These are phyloP conservation scores for Erythrophleum ivorense DNA, from an alignment of 331 rosid species.

Conservation along the genomic window DNA sequence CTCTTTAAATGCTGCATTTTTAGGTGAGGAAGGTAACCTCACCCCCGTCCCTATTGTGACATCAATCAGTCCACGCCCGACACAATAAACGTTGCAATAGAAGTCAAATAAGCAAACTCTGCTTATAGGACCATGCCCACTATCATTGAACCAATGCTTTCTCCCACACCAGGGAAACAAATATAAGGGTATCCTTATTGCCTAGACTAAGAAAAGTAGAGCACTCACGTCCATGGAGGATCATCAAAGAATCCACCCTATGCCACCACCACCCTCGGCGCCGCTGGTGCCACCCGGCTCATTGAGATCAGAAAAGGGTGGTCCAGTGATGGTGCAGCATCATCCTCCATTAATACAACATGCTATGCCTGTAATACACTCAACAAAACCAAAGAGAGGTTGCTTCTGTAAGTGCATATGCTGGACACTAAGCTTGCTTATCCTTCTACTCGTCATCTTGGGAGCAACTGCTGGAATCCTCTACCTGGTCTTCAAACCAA, in stretches of 20 bases:
- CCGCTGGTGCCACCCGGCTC: conserved; percentile 49
- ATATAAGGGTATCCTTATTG: conserved; percentile 38
- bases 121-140: conserved; percentile 2
- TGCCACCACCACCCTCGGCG: conserved; percentile 25
- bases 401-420: conserved; percentile 68
- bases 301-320: conserved; percentile 49
- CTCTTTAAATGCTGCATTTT: conserved; percentile 7
- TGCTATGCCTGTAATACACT: conserved; percentile 20
- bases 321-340: conserved; percentile 31
- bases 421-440: conserved; percentile 58
- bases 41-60: conserved; percentile 30
- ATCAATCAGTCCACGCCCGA: conserved; percentile 42
- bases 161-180: background rate
- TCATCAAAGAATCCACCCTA: conserved; percentile 69
- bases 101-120: conserved; percentile 48
- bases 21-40: conserved; percentile 69
- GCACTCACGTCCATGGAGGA: conserved; percentile 53
- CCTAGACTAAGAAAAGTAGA: conserved; percentile 22
- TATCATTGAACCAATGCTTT: conserved; percentile 8
- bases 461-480: conserved; percentile 69
- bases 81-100: conserved; percentile 14
- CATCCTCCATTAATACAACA: conserved; percentile 34
- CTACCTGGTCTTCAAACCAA: conserved; percentile 77
- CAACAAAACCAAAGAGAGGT: conserved; percentile 45
- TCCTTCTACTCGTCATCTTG: conserved; percentile 51